These are phyloP conservation scores for Coemansia sp. DNA, from an alignment of 192 early-diverging fungal genomes.

Conservation along the genomic window DNA sequence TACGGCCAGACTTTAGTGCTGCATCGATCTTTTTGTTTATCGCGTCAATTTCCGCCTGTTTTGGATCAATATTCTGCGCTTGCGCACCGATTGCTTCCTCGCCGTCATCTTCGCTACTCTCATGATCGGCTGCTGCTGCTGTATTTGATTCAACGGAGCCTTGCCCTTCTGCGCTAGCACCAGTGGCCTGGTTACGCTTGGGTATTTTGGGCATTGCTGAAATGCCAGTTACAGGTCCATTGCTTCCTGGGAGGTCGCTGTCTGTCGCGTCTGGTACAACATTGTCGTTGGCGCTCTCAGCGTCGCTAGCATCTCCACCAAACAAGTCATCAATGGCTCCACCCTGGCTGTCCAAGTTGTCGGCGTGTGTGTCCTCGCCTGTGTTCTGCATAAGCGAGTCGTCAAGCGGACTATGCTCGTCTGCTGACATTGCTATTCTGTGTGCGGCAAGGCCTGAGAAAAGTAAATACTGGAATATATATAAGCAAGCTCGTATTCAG, in stretches of 20 bases:
- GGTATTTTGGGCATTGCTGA: conserved; percentile 47
- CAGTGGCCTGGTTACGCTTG: conserved; percentile 15
- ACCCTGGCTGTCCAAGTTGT: not conserved
- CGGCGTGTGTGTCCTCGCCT: not conserved
- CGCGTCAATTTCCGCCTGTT: conserved; percentile 48
- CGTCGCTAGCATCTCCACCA: conserved; percentile 4
- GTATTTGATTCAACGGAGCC: not conserved
- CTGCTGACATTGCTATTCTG: conserved; percentile 6
- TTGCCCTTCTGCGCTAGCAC: not conserved
- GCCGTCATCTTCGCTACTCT: conserved; percentile 2
- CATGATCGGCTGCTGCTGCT: not conserved
- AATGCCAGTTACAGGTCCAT: not conserved
- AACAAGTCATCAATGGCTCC: conserved; percentile 11
- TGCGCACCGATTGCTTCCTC: not conserved
- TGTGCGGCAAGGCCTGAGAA: not conserved
- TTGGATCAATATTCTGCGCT: conserved; percentile 26
- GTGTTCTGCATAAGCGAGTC: conserved; percentile 6
- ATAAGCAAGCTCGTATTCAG: not conserved
- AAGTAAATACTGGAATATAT: not conserved
- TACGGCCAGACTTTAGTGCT: conserved; percentile 38
- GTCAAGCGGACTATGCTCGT: not conserved
- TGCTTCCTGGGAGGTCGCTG: not conserved
- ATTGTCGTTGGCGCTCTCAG: not conserved
- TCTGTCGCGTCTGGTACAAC: not conserved
- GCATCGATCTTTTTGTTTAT: conserved; percentile 48